These are phyloP conservation scores for Aspergillus calidoustus DNA, from an alignment of 2,329 filamentous ascomycete species.

Conservation along the genomic window DNA sequence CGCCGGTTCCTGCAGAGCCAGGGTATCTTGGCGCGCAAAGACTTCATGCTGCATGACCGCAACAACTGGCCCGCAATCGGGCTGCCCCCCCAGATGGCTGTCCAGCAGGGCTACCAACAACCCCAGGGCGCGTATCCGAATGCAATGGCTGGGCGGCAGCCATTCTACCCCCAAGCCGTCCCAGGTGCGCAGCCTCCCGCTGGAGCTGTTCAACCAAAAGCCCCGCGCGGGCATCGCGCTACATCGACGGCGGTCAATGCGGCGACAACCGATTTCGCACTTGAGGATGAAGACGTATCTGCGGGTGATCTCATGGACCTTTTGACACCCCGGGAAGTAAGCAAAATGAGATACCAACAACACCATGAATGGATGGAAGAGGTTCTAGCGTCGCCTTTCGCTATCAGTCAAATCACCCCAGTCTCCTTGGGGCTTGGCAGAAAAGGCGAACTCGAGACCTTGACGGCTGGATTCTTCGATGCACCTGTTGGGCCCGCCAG, in stretches of 20 bases:
- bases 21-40: slow-evolving; percentile 83
- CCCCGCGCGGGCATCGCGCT: slow-evolving; percentile 50
- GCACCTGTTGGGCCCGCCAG: slow-evolving; percentile 48
- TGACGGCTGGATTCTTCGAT: slow-evolving; percentile 87
- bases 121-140: slow-evolving; percentile 49
- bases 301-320: slow-evolving; percentile 89
- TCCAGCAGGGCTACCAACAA: slow-evolving; percentile 57
- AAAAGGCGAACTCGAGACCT: slow-evolving; percentile 76
- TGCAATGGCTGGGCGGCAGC: slow-evolving; percentile 43
- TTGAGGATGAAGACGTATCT: slow-evolving; percentile 88
- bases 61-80: slow-evolving; percentile 87
- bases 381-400: slow-evolving; percentile 87
- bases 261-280: slow-evolving; percentile 51
- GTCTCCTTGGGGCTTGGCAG: slow-evolving; percentile 85
- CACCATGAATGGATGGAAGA: slow-evolving; percentile 99
- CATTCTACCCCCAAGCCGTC: slow-evolving; percentile 38
- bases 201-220: slow-evolving; percentile 35
- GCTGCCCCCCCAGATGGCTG: slow-evolving; percentile 60
- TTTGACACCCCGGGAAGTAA: slow-evolving; percentile 86
- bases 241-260: slow-evolving; percentile 42
- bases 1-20: slow-evolving; percentile 69
- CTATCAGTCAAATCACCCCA: slow-evolving; percentile 81
- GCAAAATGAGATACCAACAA: slow-evolving; percentile 82
- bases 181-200: slow-evolving; percentile 33
- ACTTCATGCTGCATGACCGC: slow-evolving; percentile 91